Base-by-base conservation (phyloP, 805 yeast genomes). In the Ogataea pilisensis region DNA sequence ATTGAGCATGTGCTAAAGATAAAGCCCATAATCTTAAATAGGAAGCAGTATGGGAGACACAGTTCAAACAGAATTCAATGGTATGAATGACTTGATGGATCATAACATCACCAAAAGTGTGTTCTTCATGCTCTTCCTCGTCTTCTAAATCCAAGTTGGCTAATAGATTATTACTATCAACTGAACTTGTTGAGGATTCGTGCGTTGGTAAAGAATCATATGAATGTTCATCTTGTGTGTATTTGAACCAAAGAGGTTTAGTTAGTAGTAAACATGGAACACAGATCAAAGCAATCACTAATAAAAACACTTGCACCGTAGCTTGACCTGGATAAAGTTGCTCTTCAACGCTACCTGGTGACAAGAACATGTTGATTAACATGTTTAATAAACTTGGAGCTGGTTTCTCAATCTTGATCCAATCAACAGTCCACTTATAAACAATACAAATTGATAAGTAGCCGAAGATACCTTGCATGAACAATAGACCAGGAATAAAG, bases 41-140 rank as follows among this genome's bases (percentile, higher is more conserved):
- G 1, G 89, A 83, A 2, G 90, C 90, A 0, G 90, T 83, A 53
- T 83, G 90, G 4, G 86, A 79, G 26, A 83, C 88, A 68, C 88
- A 80, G 59, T 83, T 83, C 53, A 83, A 70, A 57, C 90, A 83
- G 60, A 83, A 83, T 58, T 83, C 90, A 60, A 83, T 83, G 3
- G 90, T 83, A 58, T 83, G 88, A 50, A 83, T 83, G 25, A 83
- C 89, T 60, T 83, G 90, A 55, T 83, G 87, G 46, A 83, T 82
- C 69, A 83, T 77, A 17, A 83, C 68, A 54, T 83, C 90, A 38
- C 87, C 84, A 58, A 82, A 76, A 20, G 61, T 60, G 39, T 68
- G 65, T 35, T 60, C 69, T 19, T 66, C 73, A 40, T 67, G 71
- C 31, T 64, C 71, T 35, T 65, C 70, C 2, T 63, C 69, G 24